Conservation (phyloP, 768 basidiomycete genomes). For the Suillus decipiens region DNA sequence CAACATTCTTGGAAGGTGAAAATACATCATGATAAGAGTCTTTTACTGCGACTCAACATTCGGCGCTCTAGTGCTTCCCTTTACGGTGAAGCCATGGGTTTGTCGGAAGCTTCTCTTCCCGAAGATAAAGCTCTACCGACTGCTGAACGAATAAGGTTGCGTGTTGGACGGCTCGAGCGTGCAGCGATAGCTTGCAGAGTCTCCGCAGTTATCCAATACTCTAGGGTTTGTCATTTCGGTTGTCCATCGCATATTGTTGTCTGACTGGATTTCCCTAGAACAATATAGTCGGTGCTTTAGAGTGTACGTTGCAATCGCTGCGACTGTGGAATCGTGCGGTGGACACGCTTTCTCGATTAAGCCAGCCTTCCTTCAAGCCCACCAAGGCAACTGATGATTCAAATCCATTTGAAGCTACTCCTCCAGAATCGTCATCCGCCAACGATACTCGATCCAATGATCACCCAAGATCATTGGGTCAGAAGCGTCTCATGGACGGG, state of each 20-base stretch:
- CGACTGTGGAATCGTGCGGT: conserved; percentile 81
- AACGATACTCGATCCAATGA: conserved; percentile 44
- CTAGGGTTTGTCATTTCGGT: conserved; percentile 48
- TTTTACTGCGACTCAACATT: conserved; percentile 4
- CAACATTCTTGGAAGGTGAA: conserved; percentile 61
- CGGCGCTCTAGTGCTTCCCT: conserved; percentile 40
- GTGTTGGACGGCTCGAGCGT: conserved; percentile 62
- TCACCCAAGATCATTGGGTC: conserved; percentile 21
- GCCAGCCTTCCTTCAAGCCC: conserved; percentile 34
- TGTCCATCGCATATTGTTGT: neutral
- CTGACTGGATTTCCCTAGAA: conserved; percentile 43
- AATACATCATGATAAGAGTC: neutral
- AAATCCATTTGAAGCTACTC: conserved; percentile 62
- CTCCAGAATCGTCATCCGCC: conserved; percentile 7
- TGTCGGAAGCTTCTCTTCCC: conserved; percentile 43
- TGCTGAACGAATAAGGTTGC: conserved; percentile 55
- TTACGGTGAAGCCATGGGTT: conserved; percentile 60
- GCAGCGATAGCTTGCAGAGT: conserved; percentile 73
- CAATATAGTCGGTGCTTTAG: conserved; percentile 56
- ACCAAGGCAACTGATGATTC: conserved; percentile 30
- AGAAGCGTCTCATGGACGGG: conserved; percentile 44
- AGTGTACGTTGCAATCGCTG: conserved; percentile 65
- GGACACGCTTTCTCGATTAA: conserved; percentile 64
- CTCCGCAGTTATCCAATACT: conserved; percentile 67
- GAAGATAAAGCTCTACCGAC: conserved; percentile 53